These are phyloP conservation scores for Aspergillus viridinutans DNA, from an alignment of 2,329 filamentous ascomycete species.

Conservation along the genomic window DNA sequence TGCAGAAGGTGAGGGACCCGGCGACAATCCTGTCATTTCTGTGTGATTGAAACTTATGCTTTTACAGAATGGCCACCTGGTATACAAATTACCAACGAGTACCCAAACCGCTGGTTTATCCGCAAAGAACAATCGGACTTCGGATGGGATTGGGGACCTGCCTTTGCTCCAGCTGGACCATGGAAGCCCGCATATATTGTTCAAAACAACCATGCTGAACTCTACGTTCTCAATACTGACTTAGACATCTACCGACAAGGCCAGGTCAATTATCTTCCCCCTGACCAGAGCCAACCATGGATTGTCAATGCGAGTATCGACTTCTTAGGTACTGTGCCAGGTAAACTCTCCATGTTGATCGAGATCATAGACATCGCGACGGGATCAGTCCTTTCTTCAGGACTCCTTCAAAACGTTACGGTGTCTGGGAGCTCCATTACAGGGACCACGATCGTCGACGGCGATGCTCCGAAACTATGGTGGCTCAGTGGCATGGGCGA, in stretches of 20 bases:
- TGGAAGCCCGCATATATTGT: conserved; percentile 58
- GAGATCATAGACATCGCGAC: conserved; percentile 42
- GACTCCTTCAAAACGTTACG: conserved; percentile 39
- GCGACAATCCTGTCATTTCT: background rate
- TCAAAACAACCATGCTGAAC: conserved; percentile 43
- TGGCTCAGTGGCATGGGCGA: conserved; percentile 56
- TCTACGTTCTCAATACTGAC: conserved; percentile 51
- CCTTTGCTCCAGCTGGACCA: conserved; percentile 59
- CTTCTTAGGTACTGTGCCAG: conserved; percentile 48
- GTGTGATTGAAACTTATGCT: background rate
- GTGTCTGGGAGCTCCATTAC: conserved; percentile 45
- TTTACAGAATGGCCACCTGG: conserved; percentile 45
- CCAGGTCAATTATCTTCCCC: conserved; percentile 55
- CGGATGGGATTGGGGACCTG: conserved; percentile 62
- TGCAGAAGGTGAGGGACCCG: conserved; percentile 39
- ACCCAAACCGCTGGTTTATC: conserved; percentile 52
- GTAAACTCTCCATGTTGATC: conserved; percentile 44
- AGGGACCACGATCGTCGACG: conserved; percentile 44
- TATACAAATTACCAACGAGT: conserved; percentile 50
- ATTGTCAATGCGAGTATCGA: conserved; percentile 60
- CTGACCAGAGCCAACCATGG: conserved; percentile 56
- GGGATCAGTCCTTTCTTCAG: conserved; percentile 38
- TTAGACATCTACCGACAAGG: conserved; percentile 57
- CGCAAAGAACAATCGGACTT: conserved; percentile 61
- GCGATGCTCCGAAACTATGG: conserved; percentile 52